Evolutionary conservation across 345 rosid genomes (phyloP), one percentile per base, ranked within the genome.

Genomic region (Mallotus nudiflorus): DNA sequence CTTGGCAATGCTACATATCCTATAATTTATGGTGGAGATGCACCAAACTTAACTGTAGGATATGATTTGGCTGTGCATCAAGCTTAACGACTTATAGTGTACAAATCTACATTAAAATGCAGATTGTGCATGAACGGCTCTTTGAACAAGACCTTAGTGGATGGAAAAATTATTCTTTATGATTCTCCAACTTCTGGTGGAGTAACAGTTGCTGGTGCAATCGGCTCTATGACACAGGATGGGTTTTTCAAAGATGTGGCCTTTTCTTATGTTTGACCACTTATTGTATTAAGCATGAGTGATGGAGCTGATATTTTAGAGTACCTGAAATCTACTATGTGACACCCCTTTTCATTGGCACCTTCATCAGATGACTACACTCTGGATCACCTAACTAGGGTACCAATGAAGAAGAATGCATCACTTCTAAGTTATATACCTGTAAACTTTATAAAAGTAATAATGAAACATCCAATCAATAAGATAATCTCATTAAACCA

Each of bases 91-190:
- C 45, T 27, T 18, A 56, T 12, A 13, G 19, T 58, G 63, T 33
- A 6, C 39, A 31, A 15, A 14, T 9, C 22, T 37, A 37, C 0
- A 9, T 7, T 33, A 27, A 37, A 60, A 60, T 62, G 64, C 79
- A 79, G 83, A 28, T 60, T 42, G 0, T 79, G 83, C 44, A 0
- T 9, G 0, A 0, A 20, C 35, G 68, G 54, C 39, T 42, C 77
- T 27, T 71, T 82, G 82, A 51, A 82, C 22, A 60, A 54, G 62
- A 64, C 31, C 18, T 45, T 77, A 66, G 84, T 79, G 19, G 60
- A 58, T 65, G 81, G 78, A 28, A 82, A 84, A 63, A 70, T 79
- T 61, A 82, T 77, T 55, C 52, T 82, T 3, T 82, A 85, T 35
- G 83, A 84, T 67, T 24, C 24, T 1, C 6, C 44, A n/a, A 1